A percentile compares a stretch with the other conserved stretches of the same genome.
These are phyloP conservation scores for Artemisia annua DNA, from an alignment of 129 eudicot species.

Conservation along the genomic window DNA sequence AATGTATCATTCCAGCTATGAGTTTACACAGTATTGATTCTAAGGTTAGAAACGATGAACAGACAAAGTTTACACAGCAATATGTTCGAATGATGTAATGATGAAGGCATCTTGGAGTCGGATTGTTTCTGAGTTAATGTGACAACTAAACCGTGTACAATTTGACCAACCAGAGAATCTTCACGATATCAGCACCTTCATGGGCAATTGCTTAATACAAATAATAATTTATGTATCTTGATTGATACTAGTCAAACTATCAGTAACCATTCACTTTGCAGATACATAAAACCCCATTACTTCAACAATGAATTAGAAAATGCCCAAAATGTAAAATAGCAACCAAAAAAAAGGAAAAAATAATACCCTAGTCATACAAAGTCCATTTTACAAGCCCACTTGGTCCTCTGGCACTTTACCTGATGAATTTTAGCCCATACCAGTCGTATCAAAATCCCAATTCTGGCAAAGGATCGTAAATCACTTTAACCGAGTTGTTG, in stretches of 20 bases:
- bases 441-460: background rate
- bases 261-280: background rate
- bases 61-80: too few relatives aligned
- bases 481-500: background rate
- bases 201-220: background rate
- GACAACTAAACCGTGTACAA: too few relatives aligned
- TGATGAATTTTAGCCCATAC: background rate
- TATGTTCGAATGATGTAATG: too few relatives aligned
- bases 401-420: conserved; percentile 1
- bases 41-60: too few relatives aligned
- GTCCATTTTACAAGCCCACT: conserved; percentile 8
- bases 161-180: too few relatives aligned
- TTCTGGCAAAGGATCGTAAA: background rate
- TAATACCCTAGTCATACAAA: background rate
- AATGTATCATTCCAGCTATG: too few relatives aligned
- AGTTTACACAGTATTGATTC: too few relatives aligned
- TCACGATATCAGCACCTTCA: background rate
- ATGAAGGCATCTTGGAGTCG: too few relatives aligned
- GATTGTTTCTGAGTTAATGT: too few relatives aligned
- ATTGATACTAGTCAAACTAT: background rate
- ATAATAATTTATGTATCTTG: background rate
- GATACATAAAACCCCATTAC: conserved; percentile 8
- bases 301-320: conserved; percentile 5
- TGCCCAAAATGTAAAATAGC: background rate
- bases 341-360: background rate